These are phyloP conservation scores for Durusdinium trenchii DNA, from an alignment of 73 alveolate genomes.

Conservation along the genomic window DNA sequence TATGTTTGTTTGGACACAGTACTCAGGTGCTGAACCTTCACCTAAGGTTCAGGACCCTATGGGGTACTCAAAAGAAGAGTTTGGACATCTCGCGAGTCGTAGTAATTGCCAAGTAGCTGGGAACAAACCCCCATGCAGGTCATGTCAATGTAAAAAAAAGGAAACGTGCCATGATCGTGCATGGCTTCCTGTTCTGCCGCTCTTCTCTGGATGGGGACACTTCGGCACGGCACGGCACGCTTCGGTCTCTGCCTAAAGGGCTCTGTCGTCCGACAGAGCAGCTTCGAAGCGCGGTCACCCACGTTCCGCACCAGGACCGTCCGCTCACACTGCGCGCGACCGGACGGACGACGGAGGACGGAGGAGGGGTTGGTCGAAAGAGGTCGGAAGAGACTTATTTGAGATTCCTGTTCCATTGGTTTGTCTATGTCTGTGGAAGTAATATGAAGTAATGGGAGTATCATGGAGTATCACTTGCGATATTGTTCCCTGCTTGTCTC, in stretches of 20 bases:
- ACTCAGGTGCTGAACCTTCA: no score
- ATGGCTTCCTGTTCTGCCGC: no score
- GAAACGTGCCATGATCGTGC: neutral
- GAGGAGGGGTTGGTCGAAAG: neutral
- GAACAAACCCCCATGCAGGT: no score
- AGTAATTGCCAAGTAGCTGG: no score
- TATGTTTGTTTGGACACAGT: no score
- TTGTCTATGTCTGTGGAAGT: no score
- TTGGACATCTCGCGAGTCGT: no score
- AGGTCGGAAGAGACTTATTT: neutral
- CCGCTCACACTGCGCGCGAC: slow-evolving; percentile 73
- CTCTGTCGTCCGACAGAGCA: slow-evolving; percentile 64
- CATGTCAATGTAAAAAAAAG: neutral
- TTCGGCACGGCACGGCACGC: neutral
- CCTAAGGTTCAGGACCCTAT: neutral
- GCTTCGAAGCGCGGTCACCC: slow-evolving; percentile 94
- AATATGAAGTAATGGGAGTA: no score
- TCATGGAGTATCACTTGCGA: no score
- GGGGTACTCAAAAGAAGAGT: neutral
- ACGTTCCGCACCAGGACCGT: slow-evolving; percentile 95
- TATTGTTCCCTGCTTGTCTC: no score
- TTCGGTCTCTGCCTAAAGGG: slow-evolving; percentile 55
- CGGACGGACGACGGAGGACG: neutral
- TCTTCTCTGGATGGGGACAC: no score
- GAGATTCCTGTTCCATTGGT: neutral